A percentile compares a stretch with the other conserved stretches of the same genome.
phyloP scores from a whole-genome alignment of 2,329 filamentous ascomycete genomes.

The Apiospora rasikravindrae region DNA sequence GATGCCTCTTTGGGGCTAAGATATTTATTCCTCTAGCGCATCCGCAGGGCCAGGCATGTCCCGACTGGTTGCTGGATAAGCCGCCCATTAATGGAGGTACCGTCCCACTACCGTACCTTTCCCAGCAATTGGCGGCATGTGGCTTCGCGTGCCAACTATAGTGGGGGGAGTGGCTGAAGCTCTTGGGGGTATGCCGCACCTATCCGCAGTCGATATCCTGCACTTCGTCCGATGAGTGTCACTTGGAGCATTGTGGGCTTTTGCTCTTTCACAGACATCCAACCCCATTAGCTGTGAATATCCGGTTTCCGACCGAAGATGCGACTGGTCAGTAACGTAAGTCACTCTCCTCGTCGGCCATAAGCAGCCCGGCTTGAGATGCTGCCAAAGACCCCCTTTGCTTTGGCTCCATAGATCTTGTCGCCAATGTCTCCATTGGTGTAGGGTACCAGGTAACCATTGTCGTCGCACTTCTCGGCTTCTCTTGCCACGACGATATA shows the following conservation, averaged over 20 bases:
- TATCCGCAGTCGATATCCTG: no score
- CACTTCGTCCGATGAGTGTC: no score
- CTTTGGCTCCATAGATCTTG: background rate
- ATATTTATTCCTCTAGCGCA: constrained; percentile 15
- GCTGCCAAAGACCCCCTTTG: no score
- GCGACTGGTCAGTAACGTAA: no score
- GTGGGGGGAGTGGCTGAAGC: background rate
- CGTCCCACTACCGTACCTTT: background rate
- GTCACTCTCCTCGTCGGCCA: no score
- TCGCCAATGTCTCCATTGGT: background rate
- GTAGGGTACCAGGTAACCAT: background rate
- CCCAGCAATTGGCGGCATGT: background rate
- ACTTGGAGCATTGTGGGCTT: no score
- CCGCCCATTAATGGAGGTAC: background rate
- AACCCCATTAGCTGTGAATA: no score
- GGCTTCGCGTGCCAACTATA: background rate
- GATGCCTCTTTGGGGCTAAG: constrained; percentile 12
- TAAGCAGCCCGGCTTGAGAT: no score
- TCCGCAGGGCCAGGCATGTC: background rate
- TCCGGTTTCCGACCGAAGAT: no score
- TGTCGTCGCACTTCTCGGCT: background rate
- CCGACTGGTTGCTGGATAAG: background rate
- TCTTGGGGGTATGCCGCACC: background rate
- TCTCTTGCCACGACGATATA: background rate
- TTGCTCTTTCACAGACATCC: no score